Percentiles rank a stretch among this genome's conserved stretches.
phyloP scores from a whole-genome alignment of 768 basidiomycete genomes.

The Xerocomus spinulosus region DNA sequence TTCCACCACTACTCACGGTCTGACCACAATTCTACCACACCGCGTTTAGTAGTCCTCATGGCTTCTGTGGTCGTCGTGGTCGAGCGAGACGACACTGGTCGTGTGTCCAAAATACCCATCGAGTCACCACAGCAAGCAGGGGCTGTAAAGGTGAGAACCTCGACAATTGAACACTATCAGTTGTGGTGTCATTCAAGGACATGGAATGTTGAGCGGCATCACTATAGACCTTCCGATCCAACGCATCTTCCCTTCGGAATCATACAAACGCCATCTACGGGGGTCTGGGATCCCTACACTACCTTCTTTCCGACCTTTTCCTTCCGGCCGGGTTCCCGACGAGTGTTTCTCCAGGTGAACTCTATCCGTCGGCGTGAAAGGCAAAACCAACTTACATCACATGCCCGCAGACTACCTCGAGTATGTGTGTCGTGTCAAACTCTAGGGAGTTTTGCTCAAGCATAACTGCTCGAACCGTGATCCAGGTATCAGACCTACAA shows the following conservation, averaged over 20 bases:
- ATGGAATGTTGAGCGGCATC: constrained; percentile 3
- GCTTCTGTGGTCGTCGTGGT: constrained; percentile 8
- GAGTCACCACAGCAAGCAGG: not conserved
- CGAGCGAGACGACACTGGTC: constrained; percentile 21
- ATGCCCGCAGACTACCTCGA: constrained; percentile 47
- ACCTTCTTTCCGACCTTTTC: constrained; percentile 38
- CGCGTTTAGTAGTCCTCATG: not conserved
- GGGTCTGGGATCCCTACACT: constrained; percentile 6
- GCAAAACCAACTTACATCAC: not conserved
- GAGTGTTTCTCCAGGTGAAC: constrained; percentile 55
- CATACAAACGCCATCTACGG: not conserved
- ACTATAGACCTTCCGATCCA: constrained; percentile 1
- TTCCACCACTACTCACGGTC: not conserved
- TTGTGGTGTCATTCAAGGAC: not conserved
- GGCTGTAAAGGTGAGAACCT: constrained; percentile 18
- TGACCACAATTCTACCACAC: not conserved
- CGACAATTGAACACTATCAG: not conserved
- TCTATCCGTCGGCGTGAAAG: not conserved
- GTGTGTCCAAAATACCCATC: constrained; percentile 15
- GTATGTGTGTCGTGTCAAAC: constrained; percentile 30
- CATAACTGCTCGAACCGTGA: not conserved
- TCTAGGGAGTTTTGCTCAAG: constrained; percentile 7
- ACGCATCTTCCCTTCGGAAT: not conserved
- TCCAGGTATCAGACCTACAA: constrained; percentile 63
- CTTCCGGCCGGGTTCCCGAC: constrained; percentile 60